These are phyloP conservation scores for Aureobasidium melanogenum DNA, from an alignment of 2,329 filamentous ascomycete species.

Conservation along the genomic window DNA sequence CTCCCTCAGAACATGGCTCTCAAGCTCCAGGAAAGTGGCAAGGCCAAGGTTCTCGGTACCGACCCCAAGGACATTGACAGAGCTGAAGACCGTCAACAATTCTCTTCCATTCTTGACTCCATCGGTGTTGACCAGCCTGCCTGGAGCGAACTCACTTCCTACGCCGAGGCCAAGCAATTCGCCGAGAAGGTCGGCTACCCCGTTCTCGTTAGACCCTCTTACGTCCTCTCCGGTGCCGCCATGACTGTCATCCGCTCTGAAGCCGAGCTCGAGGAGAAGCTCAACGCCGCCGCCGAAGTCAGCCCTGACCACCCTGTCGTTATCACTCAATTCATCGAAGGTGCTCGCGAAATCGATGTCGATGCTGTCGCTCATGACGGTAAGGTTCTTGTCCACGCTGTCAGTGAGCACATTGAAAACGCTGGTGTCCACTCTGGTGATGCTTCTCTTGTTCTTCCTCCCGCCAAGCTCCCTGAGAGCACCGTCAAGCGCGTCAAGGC, in stretches of 20 bases:
- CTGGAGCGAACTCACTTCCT: conserved; percentile 94
- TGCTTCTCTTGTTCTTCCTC: conserved; percentile 86
- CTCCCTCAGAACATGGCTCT: conserved; percentile 96
- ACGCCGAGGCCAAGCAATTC: conserved; percentile 78
- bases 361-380: conserved; percentile 85
- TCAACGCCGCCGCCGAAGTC: conserved; percentile 79
- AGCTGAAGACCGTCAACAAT: conserved; percentile 96
- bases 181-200: conserved; percentile 82
- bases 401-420: conserved; percentile 93
- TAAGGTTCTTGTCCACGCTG: conserved; percentile 79
- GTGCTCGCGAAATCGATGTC: conserved; percentile 91
- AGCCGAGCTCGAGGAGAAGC: conserved; percentile 87
- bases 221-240: conserved; percentile 92
- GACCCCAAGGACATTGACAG: conserved; percentile 93
- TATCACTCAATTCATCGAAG: conserved; percentile 97
- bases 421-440: conserved; percentile 98
- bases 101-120: conserved; percentile 92
- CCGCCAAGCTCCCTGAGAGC: conserved; percentile 64
- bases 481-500: conserved; percentile 86
- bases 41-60: conserved; percentile 85
- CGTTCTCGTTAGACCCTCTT: conserved; percentile 87
- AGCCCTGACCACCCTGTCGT: conserved; percentile 96
- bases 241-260: conserved; percentile 94
- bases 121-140: conserved; percentile 95
- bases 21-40: conserved; percentile 81